These are phyloP conservation scores for Heteromeles arbutifolia DNA, from an alignment of 306 rosid species.

Conservation along the genomic window DNA sequence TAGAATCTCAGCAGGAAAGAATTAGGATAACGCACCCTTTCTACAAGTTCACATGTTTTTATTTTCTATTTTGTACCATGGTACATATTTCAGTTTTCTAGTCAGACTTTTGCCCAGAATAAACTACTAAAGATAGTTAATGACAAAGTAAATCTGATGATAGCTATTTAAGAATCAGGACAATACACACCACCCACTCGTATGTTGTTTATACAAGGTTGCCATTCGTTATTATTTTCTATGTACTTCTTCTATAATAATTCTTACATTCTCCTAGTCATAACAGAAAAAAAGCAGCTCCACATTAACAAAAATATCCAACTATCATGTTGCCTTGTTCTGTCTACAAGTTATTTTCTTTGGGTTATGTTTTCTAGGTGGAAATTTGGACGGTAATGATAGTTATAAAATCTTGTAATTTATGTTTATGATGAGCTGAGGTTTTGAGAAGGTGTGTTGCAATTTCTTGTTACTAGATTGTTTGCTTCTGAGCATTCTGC, in stretches of 20 bases:
- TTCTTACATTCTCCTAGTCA: no score
- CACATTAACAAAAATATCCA: not conserved
- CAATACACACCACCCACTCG: not conserved
- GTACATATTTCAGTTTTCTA: no score
- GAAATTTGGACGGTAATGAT: not conserved
- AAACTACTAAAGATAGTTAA: no score
- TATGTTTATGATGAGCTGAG: not conserved
- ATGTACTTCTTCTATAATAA: not conserved
- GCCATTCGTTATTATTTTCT: not conserved
- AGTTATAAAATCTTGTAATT: not conserved
- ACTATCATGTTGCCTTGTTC: not conserved
- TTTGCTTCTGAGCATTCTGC: not conserved
- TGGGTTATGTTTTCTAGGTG: not conserved
- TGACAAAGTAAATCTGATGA: no score
- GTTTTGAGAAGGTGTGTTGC: not conserved
- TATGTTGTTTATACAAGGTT: not conserved
- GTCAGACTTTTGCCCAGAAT: no score
- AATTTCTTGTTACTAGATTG: not conserved
- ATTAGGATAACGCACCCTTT: not conserved
- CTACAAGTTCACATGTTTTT: not conserved
- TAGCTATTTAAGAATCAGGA: not conserved
- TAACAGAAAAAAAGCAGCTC: not conserved
- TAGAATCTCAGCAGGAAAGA: not conserved
- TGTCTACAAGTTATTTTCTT: not conserved
- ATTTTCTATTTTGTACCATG: not conserved